phyloP scores from a whole-genome alignment of 225 moss, liverwort and hornwort species.

The Climacium dendroides region DNA sequence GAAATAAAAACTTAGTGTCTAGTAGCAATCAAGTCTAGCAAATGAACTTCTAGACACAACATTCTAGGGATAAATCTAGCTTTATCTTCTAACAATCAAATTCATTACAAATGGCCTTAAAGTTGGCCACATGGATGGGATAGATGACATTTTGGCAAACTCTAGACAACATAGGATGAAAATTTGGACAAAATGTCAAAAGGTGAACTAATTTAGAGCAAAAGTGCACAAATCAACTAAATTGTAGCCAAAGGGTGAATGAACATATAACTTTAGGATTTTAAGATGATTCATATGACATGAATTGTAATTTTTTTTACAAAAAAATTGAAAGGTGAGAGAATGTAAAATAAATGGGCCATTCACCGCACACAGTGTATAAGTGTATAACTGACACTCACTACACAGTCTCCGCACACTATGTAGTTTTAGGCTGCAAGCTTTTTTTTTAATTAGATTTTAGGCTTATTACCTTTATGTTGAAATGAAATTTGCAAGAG shows the following conservation, averaged over 20 bases:
- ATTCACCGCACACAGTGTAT: no score
- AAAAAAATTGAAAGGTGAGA: neutral
- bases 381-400: no score
- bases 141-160: neutral
- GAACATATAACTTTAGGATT: accelerated
- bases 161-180: accelerated
- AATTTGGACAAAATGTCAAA: neutral
- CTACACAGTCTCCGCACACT: no score
- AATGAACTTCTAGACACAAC: accelerated
- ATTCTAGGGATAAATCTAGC: accelerated
- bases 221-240: neutral
- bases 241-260: accelerated
- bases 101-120: accelerated
- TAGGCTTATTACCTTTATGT: no score
- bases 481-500: no score
- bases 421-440: no score
- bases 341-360: no score
- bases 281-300: no score
- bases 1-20: accelerated
- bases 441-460: no score
- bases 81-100: accelerated
- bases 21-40: accelerated
- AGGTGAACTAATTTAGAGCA: neutral
- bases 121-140: accelerated
- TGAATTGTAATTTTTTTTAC: neutral